Evolutionary conservation across 2,329 filamentous ascomycete genomes (phyloP), one percentile per base, ranked within the genome.

Genomic region (Paraphoma sp.): DNA sequence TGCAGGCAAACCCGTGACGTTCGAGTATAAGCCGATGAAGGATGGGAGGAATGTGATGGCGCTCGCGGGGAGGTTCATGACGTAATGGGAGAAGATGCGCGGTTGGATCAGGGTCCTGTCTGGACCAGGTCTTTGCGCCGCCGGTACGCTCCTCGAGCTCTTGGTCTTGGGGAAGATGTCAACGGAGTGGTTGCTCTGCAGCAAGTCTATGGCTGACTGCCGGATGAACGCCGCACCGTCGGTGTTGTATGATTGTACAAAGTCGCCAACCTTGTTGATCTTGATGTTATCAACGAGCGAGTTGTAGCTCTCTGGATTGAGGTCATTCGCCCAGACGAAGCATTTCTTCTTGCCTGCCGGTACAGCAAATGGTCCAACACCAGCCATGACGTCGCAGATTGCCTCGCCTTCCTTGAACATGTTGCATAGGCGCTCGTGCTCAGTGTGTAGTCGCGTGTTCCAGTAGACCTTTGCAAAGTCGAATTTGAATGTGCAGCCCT

Each of bases 401-500:
- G 93, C 93, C 71, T 98, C 91, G 40, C 95, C 93, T 6, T 90
- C 87, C 53, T 86, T 80, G 81, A 98, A 97, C 52, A 89, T 79
- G 50, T 84, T 81, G 56, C 94, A 87, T 14, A 98, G 81, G 3
- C 95, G 85, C 62, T 89, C 87, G 78, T 99, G 95, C 78, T 99
- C 95, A 0, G 88, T 91, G 69, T 96, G 89, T 12, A 99, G 86
- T 65, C 94, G 88, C 70, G 88, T 93, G 79, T 99, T 99, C 94
- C 94, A 99, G 82, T 99, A 99, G 4, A 99, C 95, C 67, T 96
- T 96, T 60, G 90, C 87, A 76, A 96, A 99, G 80, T 99, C 91
- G 76, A 99, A 98, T 53, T 84, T 83, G 80, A 97, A 99, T n/a
- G 84, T 81, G 79, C 95, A 98, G 58, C 87, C 86, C 68, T 91